Evolutionary conservation across 306 rosid genomes (phyloP), one percentile per base, ranked within the genome.

Genomic region (Prunus dulcis): DNA sequence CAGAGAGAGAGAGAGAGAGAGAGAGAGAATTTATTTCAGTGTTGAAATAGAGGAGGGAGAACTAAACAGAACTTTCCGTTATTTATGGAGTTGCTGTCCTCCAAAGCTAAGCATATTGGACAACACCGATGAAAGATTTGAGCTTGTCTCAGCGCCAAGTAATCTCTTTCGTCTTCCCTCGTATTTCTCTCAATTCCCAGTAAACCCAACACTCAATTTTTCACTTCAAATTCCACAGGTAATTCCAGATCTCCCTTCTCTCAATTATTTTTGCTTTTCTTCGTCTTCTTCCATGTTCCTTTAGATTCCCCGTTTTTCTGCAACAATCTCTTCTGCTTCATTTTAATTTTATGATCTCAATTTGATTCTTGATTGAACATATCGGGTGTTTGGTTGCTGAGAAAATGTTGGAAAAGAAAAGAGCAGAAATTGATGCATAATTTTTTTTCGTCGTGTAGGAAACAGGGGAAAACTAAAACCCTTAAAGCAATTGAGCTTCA

Each of bases 61-160:
- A 28, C 41, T 13, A 71, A 53, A 32, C 75, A 13, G 75, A 32
- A 43, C 18, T 52, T 12, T 52, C 75, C 50, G 74, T 17, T 2
- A 69, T 6, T 4, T 51, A 17, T 6, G 76, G 32, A 70, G 72
- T 76, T 67, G 46, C 78, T 76, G 56, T 22, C 38, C 13, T 68
- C 22, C 30, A 60, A 73, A 68, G 86, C 77, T 30, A 74, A 73
- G 82, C 73, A 82, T 66, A 19, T 66, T 38, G 22, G 25, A n/a
- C 47, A 19, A 38, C 32, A 71, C 22, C 6, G 20, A 51, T 18
- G 64, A 52, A 20, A 56, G 55, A 56, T 71, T 46, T 56, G 64
- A 56, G 72, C 64, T 74, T 46, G 17, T 53, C 78, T 68, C 60
- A 61, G 34, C 15, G 6, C 62, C 76, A 83, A 65, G 76, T 67